Conservation (phyloP, 495 filamentous ascomycete genomes). For the Terfezia boudieri region DNA sequence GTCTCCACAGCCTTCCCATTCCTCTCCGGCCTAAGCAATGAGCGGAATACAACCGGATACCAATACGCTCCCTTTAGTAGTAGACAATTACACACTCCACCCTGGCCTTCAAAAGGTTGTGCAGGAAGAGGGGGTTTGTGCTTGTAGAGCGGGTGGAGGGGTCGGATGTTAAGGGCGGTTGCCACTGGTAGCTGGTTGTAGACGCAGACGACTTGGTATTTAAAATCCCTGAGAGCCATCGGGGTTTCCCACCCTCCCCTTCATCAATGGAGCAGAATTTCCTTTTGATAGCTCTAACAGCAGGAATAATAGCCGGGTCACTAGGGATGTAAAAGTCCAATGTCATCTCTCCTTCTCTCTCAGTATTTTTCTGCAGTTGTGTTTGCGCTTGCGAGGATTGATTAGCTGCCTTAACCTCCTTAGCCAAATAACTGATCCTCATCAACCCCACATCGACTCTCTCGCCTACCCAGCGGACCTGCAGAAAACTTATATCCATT, state of each 20-base stretch:
- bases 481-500: slow-evolving; percentile 77
- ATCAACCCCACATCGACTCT: slow-evolving; percentile 65
- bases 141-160: background rate
- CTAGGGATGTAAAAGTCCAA: slow-evolving; percentile 46
- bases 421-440: slow-evolving; percentile 34
- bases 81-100: slow-evolving; percentile 18
- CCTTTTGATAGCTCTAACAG: slow-evolving; percentile 36
- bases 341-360: background rate
- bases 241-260: slow-evolving; percentile 22
- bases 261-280: slow-evolving; percentile 49
- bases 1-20: slow-evolving; percentile 24
- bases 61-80: slow-evolving; percentile 53
- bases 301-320: slow-evolving; percentile 29
- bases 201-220: slow-evolving; percentile 51
- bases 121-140: slow-evolving; percentile 23
- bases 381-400: slow-evolving; percentile 5
- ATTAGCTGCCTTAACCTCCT: slow-evolving; percentile 28
- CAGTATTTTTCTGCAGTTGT: background rate
- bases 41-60: slow-evolving; percentile 61
- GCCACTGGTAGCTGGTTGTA: slow-evolving; percentile 38
- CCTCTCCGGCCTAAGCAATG: slow-evolving; percentile 31
- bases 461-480: slow-evolving; percentile 50
- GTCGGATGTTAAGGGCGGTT: slow-evolving; percentile 1
- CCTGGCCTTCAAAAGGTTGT: slow-evolving; percentile 3
- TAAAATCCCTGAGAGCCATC: slow-evolving; percentile 36